Conservation (phyloP, 805 yeast genomes). For the Nakazawaea ambrosiae region DNA sequence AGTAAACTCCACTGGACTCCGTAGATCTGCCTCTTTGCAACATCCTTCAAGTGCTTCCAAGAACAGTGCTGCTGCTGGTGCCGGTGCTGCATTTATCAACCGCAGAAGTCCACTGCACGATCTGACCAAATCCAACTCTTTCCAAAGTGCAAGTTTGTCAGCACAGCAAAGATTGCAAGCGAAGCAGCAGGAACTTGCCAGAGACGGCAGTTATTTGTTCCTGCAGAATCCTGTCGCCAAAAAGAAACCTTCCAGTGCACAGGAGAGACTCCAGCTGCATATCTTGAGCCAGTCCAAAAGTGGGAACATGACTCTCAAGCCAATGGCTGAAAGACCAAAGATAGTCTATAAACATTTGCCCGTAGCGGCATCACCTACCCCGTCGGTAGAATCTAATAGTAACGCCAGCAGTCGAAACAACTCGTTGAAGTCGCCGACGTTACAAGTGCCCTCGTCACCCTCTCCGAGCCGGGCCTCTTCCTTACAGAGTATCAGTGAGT, state of each 20-base stretch:
- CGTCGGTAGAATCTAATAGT: constrained; percentile 4
- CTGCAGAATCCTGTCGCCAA: neutral
- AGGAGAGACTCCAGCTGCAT: constrained; percentile 28
- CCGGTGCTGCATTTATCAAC: constrained; percentile 10
- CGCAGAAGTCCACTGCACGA: neutral
- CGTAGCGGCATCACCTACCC: constrained; percentile 7
- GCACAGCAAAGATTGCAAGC: constrained; percentile 1
- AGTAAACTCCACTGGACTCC: constrained; percentile 1
- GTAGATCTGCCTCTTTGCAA: constrained; percentile 6
- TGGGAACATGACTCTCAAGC: constrained; percentile 24
- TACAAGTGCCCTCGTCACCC: neutral
- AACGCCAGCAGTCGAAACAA: constrained; percentile 4
- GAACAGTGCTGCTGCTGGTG: constrained; percentile 10
- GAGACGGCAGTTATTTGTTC: neutral
- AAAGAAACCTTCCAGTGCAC: constrained; percentile 21
- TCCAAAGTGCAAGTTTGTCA: constrained; percentile 2
- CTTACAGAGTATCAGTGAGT: constrained; percentile 15
- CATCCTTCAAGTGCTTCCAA: neutral
- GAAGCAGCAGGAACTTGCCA: constrained; percentile 3
- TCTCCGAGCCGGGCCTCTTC: constrained; percentile 18
- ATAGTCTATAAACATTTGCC: constrained; percentile 14
- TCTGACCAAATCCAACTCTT: constrained; percentile 1
- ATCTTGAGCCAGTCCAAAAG: constrained; percentile 23
- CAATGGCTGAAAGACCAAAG: constrained; percentile 19
- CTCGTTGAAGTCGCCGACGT: neutral